Percentiles rank a stretch among this genome's conserved stretches.
These are phyloP conservation scores for Gloeophyllum trabeum DNA, from an alignment of 768 basidiomycete genomes.

Conservation along the genomic window DNA sequence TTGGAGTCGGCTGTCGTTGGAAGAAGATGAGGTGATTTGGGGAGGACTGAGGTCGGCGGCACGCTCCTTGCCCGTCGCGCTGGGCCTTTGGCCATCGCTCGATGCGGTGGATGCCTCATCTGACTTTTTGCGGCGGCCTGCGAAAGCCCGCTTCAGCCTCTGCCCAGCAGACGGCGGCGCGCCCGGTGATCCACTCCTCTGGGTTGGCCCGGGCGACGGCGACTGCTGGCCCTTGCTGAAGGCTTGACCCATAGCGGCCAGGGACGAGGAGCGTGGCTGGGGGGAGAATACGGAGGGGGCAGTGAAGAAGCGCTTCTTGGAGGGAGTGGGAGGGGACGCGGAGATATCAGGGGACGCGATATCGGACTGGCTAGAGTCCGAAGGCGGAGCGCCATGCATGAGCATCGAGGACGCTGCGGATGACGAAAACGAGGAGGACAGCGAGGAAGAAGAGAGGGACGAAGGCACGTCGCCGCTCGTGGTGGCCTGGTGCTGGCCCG, in stretches of 20 bases:
- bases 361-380: constrained; percentile 28
- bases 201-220: constrained; percentile 13
- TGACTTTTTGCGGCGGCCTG: constrained; percentile 43
- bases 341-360: constrained; percentile 31
- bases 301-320: constrained; percentile 10
- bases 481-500: constrained; percentile 12
- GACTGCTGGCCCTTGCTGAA: constrained; percentile 17
- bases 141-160: constrained; percentile 51
- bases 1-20: constrained; percentile 6
- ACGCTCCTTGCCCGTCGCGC: constrained; percentile 5
- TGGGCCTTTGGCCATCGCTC: constrained; percentile 16
- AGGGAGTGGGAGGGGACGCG: constrained; percentile 19
- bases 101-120: constrained; percentile 29
- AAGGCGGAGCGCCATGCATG: constrained; percentile 22
- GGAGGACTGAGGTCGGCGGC: too few relatives aligned
- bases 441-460: constrained; percentile 27
- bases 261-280: constrained; percentile 19
- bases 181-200: constrained; percentile 8
- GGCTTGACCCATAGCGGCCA: constrained; percentile 28
- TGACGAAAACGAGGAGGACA: constrained; percentile 33
- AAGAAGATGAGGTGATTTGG: constrained; percentile 1
- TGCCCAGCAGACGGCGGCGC: constrained; percentile 23
- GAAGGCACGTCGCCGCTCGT: constrained; percentile 19
- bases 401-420: constrained; percentile 28
- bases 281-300: constrained; percentile 12